phyloP scores from a whole-genome alignment of 768 basidiomycete species.

The Tylopilus sp. region DNA sequence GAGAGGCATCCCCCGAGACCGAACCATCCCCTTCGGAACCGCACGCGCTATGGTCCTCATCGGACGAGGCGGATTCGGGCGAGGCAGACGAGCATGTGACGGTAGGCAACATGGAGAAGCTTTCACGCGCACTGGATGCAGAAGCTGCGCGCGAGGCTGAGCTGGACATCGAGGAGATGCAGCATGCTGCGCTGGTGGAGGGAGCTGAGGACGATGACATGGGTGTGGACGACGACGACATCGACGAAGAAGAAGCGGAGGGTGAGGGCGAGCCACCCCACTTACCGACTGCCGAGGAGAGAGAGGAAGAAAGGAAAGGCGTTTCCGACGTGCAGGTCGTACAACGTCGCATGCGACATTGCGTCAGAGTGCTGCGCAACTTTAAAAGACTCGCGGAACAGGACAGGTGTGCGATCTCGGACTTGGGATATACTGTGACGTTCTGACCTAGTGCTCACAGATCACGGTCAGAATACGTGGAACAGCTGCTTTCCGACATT shows the following conservation, averaged over 20 bases:
- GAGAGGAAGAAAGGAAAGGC: conserved; percentile 64
- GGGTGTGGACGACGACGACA: conserved; percentile 37
- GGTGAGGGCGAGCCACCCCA: conserved; percentile 46
- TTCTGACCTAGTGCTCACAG: conserved; percentile 39
- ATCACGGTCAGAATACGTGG: conserved; percentile 84
- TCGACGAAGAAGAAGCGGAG: conserved; percentile 37
- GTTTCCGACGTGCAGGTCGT: conserved; percentile 74
- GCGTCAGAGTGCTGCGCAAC: conserved; percentile 66
- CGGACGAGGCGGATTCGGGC: conserved; percentile 40
- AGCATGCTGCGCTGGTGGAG: conserved; percentile 47
- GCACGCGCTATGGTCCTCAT: conserved; percentile 35
- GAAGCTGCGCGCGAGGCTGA: conserved; percentile 64
- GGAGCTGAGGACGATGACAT: conserved; percentile 48
- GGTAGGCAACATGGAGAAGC: conserved; percentile 77
- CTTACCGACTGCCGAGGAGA: conserved; percentile 68
- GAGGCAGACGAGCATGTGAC: conserved; percentile 61
- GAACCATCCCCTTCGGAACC: conserved; percentile 20
- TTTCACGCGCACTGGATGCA: conserved; percentile 73
- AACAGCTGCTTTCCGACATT: conserved; percentile 86
- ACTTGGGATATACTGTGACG: not conserved
- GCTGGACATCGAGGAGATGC: conserved; percentile 64
- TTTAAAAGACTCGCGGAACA: conserved; percentile 66
- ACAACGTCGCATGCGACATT: conserved; percentile 76
- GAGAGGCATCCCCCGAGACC: conserved; percentile 45
- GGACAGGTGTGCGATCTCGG: conserved; percentile 45